Conservation (phyloP, 2,329 filamentous ascomycete genomes). For the Hypoxylon sp. region DNA sequence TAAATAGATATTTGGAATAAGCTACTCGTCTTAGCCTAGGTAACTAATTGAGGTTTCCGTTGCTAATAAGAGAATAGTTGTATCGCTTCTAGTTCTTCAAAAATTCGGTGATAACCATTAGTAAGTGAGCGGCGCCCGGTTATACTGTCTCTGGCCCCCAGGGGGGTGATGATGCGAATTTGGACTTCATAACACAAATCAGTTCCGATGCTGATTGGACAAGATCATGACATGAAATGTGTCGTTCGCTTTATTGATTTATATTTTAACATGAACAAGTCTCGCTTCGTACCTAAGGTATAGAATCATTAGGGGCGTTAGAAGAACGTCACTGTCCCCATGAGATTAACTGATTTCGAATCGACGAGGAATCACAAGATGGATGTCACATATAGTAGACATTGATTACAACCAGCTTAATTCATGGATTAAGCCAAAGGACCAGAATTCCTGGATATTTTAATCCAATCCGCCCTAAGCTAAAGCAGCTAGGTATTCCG, state of each 20-base stretch:
- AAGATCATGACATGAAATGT: no score
- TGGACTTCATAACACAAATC: background rate
- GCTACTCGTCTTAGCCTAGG: background rate
- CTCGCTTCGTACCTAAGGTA: no score
- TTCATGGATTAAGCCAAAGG: background rate
- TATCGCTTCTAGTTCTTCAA: background rate
- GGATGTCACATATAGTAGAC: background rate
- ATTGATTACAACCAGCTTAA: background rate
- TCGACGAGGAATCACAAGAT: background rate
- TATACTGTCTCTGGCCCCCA: no score
- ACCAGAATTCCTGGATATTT: slow-evolving; percentile 4
- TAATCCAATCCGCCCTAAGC: slow-evolving; percentile 5
- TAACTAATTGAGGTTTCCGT: background rate
- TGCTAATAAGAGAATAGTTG: background rate
- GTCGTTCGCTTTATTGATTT: no score
- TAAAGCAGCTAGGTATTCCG: slow-evolving; percentile 1
- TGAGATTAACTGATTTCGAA: background rate
- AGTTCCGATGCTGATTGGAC: no score
- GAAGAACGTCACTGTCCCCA: no score
- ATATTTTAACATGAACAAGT: no score
- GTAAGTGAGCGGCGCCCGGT: no score
- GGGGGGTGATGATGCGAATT: no score
- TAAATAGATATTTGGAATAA: slow-evolving; percentile 12
- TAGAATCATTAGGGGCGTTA: no score
- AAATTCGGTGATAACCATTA: background rate